Percentiles rank a stretch among this genome's conserved stretches.
phyloP scores from a whole-genome alignment of 164 flowering plant species.

The Stephania japonica region DNA sequence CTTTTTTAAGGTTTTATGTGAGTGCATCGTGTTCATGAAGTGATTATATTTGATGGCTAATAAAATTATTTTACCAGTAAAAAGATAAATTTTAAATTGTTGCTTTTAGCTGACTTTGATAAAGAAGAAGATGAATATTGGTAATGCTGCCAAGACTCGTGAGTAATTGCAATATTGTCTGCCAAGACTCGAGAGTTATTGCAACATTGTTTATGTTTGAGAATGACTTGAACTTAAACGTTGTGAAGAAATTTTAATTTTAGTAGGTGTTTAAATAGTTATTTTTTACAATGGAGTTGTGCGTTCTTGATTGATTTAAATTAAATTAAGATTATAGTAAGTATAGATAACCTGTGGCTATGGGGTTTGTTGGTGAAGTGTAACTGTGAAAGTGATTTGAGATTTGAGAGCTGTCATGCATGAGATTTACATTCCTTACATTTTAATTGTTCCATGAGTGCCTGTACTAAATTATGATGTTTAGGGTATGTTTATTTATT shows the following conservation, averaged over 20 bases:
- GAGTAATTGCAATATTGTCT: background rate
- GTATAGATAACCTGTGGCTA: background rate
- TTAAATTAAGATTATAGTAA: background rate
- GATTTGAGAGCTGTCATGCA: background rate
- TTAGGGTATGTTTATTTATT: too few species aligned
- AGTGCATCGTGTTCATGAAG: background rate
- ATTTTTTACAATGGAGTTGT: too few species aligned
- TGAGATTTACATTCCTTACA: background rate
- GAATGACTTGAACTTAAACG: background rate
- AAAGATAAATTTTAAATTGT: background rate
- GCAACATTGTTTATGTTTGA: background rate
- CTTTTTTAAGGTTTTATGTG: background rate
- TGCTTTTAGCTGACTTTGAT: background rate
- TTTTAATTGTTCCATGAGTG: too few species aligned
- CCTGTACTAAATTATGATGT: too few species aligned
- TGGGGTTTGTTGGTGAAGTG: background rate
- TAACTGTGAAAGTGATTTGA: background rate
- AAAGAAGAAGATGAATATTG: background rate
- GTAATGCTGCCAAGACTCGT: background rate
- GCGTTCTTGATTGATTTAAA: background rate
- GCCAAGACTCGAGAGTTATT: background rate
- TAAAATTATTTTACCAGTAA: background rate
- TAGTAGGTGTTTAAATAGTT: background rate
- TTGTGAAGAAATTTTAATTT: too few species aligned
- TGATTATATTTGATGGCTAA: background rate